Base-by-base conservation (phyloP, 345 rosid species). In the Raphanus raphanistrum region DNA sequence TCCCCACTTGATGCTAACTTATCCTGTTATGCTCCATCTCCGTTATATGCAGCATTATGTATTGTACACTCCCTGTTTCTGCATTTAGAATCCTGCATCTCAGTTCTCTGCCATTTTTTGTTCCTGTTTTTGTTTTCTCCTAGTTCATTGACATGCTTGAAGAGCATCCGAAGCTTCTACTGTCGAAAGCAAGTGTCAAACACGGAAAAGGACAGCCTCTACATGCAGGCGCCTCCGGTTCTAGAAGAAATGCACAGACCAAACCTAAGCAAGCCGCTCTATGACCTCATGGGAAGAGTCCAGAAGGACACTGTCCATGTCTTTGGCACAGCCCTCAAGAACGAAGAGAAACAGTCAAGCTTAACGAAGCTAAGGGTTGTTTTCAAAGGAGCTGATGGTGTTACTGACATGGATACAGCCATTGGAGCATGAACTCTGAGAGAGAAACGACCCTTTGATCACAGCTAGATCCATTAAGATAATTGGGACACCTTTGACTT, bases 161-260 rank as follows among this genome's bases (percentile, higher is more conserved):
- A 84, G 93, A 89, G 71, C 90, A 91, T 76, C 96, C 98, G 0
- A 84, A 81, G 85, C 84, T 95, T 72, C 86, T 68, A 3, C 66
- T 95, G 59, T 88, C 94, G 54, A 95, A 84, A 84, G 93, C 94
- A 36, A 92, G 97, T 48, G 88, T 92, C 38, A 84, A 73, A 26
- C 84, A 92, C 63, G 83, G 74, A 5, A 5, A 88, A 91, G 29
- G 77, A 76, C 78, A 92, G 85, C 81, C 86, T 92, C 31, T 90
- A 95, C 89, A 91, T 92, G 99, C 97, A 91, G 82, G 95, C 96
- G 10, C 99, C 97, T 60, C 96, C 90, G 3, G 96, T 95, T 77
- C 85, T 95, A 77, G 98, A 92, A 81, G 96, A 92, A 83, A 84
- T 91, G 92, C 85, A 90, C 59, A 80, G 98, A 65, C 86, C 90